Percentiles rank a stretch among this genome's conserved stretches.
Conservation (phyloP, 345 rosid species). For the Triadica sebifera region DNA sequence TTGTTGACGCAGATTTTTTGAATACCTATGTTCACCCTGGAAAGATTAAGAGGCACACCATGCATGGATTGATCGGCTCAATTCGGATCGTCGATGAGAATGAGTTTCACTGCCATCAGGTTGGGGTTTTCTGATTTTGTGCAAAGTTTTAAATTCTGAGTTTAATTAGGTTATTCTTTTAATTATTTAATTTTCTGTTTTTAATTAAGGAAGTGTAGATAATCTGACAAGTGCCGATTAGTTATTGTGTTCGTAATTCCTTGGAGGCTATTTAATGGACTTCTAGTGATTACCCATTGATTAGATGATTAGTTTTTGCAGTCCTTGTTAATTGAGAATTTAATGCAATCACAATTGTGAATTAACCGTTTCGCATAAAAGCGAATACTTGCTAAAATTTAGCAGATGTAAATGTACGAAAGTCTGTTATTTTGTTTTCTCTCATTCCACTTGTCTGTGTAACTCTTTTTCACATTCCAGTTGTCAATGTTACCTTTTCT, state of each 20-base stretch:
- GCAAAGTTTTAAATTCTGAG: background rate
- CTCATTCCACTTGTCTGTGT: background rate
- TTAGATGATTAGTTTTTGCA: background rate
- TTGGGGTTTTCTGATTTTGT: conserved; percentile 23
- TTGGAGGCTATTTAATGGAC: background rate
- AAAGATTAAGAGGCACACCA: conserved; percentile 49
- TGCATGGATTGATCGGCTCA: conserved; percentile 63
- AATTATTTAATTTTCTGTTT: background rate
- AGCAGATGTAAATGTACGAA: background rate
- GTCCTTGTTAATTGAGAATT: no score
- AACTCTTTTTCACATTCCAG: background rate
- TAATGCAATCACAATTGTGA: background rate
- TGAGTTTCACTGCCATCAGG: conserved; percentile 68
- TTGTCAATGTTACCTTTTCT: background rate
- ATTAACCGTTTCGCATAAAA: background rate
- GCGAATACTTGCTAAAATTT: background rate
- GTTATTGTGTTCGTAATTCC: background rate
- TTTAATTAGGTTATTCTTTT: background rate
- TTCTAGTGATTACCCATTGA: background rate
- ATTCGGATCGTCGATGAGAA: conserved; percentile 41
- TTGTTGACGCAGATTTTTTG: conserved; percentile 50
- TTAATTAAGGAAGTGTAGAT: background rate
- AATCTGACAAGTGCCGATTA: background rate
- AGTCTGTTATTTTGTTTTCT: background rate
- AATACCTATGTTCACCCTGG: conserved; percentile 48